A percentile compares a stretch with the other conserved stretches of the same genome.
These are phyloP conservation scores for Protea cynaroides DNA, from an alignment of 164 flowering plant species.

Conservation along the genomic window DNA sequence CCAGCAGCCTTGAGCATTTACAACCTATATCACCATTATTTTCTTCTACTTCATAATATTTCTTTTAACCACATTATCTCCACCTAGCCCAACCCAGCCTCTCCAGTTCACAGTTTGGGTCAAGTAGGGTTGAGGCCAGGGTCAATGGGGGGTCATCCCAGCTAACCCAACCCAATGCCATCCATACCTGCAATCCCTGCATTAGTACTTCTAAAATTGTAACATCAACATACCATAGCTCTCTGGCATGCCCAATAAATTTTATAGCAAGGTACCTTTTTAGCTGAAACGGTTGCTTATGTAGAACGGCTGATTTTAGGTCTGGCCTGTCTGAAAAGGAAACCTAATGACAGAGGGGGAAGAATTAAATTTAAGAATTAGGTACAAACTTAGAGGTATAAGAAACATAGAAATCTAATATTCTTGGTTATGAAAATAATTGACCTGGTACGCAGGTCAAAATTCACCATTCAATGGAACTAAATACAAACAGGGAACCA, in stretches of 20 bases:
- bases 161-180: too few species aligned
- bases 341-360: slow-evolving; percentile 36
- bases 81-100: too few species aligned
- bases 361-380: slow-evolving; percentile 1
- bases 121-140: too few species aligned
- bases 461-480: not conserved
- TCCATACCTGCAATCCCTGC: not conserved
- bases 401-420: too few species aligned
- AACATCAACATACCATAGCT: not conserved
- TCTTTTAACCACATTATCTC: too few species aligned
- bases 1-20: too few species aligned
- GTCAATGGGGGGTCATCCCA: too few species aligned
- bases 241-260: not conserved
- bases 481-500: not conserved
- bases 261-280: slow-evolving; percentile 27
- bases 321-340: slow-evolving; percentile 53
- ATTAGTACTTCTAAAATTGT: not conserved
- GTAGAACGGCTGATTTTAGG: slow-evolving; percentile 46
- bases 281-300: slow-evolving; percentile 50
- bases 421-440: not conserved
- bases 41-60: too few species aligned
- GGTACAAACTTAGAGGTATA: not conserved
- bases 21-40: too few species aligned
- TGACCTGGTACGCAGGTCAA: not conserved
- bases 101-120: too few species aligned